These are phyloP conservation scores for Sporisorium scitamineum DNA, from an alignment of 1,284 basidiomycete genomes.

Conservation along the genomic window DNA sequence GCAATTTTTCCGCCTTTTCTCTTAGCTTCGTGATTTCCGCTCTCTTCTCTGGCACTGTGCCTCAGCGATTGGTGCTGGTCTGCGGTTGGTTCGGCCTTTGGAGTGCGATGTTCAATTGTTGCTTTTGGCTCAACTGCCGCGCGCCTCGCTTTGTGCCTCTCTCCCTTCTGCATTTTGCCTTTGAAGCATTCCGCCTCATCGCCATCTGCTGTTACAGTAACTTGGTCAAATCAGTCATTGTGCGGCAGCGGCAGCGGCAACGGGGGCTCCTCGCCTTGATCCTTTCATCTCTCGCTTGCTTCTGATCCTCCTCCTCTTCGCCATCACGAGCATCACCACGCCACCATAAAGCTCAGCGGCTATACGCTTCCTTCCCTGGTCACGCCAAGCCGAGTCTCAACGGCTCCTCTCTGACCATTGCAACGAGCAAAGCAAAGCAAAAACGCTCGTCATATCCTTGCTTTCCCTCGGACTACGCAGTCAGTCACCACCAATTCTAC, in stretches of 20 bases:
- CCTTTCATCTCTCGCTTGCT: no score
- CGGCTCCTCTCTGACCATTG: neutral
- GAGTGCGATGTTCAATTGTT: neutral
- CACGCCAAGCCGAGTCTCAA: no score
- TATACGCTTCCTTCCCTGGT: no score
- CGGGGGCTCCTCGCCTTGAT: slow-evolving; percentile 1
- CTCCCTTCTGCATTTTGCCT: neutral
- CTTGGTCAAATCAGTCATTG: neutral
- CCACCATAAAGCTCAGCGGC: no score
- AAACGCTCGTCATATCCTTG: neutral
- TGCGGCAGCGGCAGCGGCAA: no score
- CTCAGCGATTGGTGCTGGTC: neutral
- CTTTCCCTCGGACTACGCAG: slow-evolving; percentile 19
- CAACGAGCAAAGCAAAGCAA: neutral
- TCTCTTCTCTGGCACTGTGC: neutral
- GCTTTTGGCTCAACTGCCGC: neutral
- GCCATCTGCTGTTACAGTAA: neutral
- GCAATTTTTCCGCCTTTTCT: neutral
- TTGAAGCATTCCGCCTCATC: no score
- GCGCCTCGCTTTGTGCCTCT: neutral
- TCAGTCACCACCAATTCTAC: no score
- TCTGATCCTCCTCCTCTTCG: no score
- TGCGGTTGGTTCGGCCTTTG: neutral
- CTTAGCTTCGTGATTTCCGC: no score
- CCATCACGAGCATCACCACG: no score